Percentiles rank a stretch among this genome's conserved stretches.
phyloP scores from a whole-genome alignment of 2,329 filamentous ascomycete genomes.

The Monascus ruber region DNA sequence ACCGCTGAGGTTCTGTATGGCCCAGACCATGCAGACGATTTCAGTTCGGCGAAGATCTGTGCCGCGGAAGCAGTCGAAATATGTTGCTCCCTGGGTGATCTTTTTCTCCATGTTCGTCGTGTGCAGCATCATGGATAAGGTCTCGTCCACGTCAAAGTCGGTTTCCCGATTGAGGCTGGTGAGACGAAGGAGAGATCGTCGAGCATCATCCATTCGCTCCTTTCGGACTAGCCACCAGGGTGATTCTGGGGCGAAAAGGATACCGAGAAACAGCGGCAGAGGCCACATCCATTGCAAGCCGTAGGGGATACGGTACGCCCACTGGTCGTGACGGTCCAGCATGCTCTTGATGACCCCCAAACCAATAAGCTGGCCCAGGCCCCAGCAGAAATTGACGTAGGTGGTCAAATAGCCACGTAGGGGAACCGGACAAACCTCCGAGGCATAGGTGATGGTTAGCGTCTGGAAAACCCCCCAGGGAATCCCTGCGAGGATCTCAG shows the following conservation, averaged over 20 bases:
- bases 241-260: conserved; percentile 39
- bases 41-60: conserved; percentile 68
- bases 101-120: conserved; percentile 70
- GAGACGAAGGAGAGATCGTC: conserved; percentile 32
- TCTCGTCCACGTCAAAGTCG: conserved; percentile 71
- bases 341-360: conserved; percentile 41
- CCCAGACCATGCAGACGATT: conserved; percentile 55
- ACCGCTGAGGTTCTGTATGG: conserved; percentile 53
- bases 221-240: conserved; percentile 42
- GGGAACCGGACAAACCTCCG: conserved; percentile 37
- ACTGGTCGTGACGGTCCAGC: conserved; percentile 35
- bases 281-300: conserved; percentile 45
- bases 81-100: conserved; percentile 62
- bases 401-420: conserved; percentile 36
- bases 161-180: conserved; percentile 43
- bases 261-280: conserved; percentile 36
- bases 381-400: conserved; percentile 38
- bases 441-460: conserved; percentile 36
- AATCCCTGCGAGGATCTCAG: conserved; percentile 41
- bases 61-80: conserved; percentile 75
- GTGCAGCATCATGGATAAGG: conserved; percentile 83
- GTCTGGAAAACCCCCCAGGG: conserved; percentile 44
- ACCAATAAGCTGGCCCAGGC: conserved; percentile 40
- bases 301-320: conserved; percentile 43
- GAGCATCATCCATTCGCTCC: conserved; percentile 36